Percentiles rank a stretch among this genome's conserved stretches.
phyloP scores from a whole-genome alignment of 1,139 yeast genomes.

The Yamadazyma diospyri region DNA sequence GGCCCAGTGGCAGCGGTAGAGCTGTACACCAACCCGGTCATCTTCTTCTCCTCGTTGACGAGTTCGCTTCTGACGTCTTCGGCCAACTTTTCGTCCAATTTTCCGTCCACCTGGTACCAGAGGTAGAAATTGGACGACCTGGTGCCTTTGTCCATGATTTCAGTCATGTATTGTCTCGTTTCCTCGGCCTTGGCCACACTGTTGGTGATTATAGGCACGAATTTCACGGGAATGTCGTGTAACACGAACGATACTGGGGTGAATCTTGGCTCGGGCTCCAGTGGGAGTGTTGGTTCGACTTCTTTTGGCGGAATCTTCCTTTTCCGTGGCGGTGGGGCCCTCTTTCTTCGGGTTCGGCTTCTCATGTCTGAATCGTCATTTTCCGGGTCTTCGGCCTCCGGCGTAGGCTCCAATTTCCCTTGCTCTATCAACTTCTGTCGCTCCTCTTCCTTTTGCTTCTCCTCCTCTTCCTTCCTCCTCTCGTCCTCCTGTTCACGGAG shows the following conservation, averaged over 20 bases:
- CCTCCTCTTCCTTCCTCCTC: conserved; percentile 20
- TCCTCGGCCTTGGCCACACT: conserved; percentile 58
- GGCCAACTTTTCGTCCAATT: conserved; percentile 59
- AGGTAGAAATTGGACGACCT: conserved; percentile 61
- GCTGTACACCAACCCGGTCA: conserved; percentile 28
- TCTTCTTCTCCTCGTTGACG: conserved; percentile 40
- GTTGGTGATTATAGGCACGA: conserved; percentile 64
- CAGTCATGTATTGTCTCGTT: conserved; percentile 60
- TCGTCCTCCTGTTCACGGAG: conserved; percentile 22
- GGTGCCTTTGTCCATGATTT: conserved; percentile 56
- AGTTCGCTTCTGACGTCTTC: conserved; percentile 43
- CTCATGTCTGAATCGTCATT: neutral
- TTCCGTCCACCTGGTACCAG: conserved; percentile 86
- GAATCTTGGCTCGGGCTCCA: conserved; percentile 43
- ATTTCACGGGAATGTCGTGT: conserved; percentile 60
- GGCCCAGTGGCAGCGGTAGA: conserved; percentile 8
- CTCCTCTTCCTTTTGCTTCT: conserved; percentile 20
- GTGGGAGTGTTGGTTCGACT: conserved; percentile 26
- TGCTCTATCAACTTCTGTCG: conserved; percentile 12
- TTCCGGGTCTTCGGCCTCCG: conserved; percentile 3
- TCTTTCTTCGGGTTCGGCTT: conserved; percentile 14
- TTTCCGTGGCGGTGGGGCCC: conserved; percentile 21
- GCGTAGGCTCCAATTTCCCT: conserved; percentile 10
- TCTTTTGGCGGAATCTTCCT: conserved; percentile 20
- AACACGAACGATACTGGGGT: conserved; percentile 65